phyloP scores from a whole-genome alignment of 1,284 basidiomycete species.

The Athelia psychrophila region DNA sequence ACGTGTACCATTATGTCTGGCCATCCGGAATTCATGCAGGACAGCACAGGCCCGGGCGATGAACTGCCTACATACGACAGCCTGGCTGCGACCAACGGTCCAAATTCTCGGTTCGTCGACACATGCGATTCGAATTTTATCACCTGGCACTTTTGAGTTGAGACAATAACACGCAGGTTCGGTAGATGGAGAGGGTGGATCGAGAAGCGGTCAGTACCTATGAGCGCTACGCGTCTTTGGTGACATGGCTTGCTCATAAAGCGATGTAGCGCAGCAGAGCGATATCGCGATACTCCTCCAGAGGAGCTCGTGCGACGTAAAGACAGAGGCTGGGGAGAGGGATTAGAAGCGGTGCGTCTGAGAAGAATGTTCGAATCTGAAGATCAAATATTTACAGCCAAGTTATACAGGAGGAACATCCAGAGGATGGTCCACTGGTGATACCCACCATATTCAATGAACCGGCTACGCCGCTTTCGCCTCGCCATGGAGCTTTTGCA shows the following conservation, averaged over 20 bases:
- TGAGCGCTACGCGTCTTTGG: background rate
- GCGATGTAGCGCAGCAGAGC: constrained; percentile 67
- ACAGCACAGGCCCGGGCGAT: constrained; percentile 40
- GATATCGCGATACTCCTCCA: constrained; percentile 62
- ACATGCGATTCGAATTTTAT: background rate
- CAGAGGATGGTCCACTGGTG: constrained; percentile 4
- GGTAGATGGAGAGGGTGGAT: constrained; percentile 83
- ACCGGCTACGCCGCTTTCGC: constrained; percentile 1
- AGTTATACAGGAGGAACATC: constrained; percentile 1
- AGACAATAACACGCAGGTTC: constrained; percentile 44
- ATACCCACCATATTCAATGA: constrained; percentile 1
- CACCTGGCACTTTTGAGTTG: constrained; percentile 1
- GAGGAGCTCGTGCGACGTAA: constrained; percentile 56
- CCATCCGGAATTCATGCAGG: constrained; percentile 55
- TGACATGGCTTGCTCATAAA: constrained; percentile 7
- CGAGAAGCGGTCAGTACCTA: constrained; percentile 65
- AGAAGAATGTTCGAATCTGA: background rate
- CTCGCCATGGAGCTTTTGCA: constrained; percentile 12
- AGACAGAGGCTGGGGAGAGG: constrained; percentile 64
- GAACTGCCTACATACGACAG: constrained; percentile 76
- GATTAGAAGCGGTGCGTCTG: constrained; percentile 15
- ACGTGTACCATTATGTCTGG: constrained; percentile 40
- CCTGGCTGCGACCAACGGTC: constrained; percentile 65
- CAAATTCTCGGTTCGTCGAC: constrained; percentile 63
- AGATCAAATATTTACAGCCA: background rate